phyloP scores from a whole-genome alignment of 768 basidiomycete genomes.

The Boletus huronensis region DNA sequence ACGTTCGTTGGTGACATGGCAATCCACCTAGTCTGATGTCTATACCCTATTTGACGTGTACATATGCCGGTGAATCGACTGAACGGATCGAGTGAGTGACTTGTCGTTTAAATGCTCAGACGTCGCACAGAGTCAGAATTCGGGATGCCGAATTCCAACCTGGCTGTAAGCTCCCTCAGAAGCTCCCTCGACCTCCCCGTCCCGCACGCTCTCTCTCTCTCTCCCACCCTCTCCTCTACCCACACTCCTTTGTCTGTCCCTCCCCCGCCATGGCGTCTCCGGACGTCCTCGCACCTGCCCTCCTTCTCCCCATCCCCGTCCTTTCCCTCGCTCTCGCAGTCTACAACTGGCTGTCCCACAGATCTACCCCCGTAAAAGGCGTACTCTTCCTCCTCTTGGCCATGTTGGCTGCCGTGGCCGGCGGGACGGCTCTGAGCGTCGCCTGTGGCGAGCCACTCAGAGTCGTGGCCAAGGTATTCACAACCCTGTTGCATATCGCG shows the following conservation, averaged over 20 bases:
- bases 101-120: slow-evolving; percentile 7
- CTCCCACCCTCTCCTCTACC: not conserved
- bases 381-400: slow-evolving; percentile 19
- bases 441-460: slow-evolving; percentile 15
- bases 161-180: slow-evolving; percentile 1
- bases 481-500: slow-evolving; percentile 20
- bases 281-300: slow-evolving; percentile 25
- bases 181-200: not conserved
- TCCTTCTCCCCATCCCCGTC: slow-evolving; percentile 24
- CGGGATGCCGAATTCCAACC: slow-evolving; percentile 17
- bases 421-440: slow-evolving; percentile 18
- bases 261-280: slow-evolving; percentile 23
- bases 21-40: not conserved
- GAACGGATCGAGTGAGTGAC: slow-evolving; percentile 5
- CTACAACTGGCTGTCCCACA: slow-evolving; percentile 8
- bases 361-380: slow-evolving; percentile 5
- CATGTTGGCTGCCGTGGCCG: slow-evolving; percentile 22
- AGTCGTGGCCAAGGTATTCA: slow-evolving; percentile 14
- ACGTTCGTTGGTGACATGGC: slow-evolving; percentile 11
- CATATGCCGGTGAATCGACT: too few species aligned
- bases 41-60: slow-evolving; percentile 1
- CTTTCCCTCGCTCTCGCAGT: slow-evolving; percentile 15
- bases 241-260: slow-evolving; percentile 18
- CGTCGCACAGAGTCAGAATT: slow-evolving; percentile 13
- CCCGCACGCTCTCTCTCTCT: not conserved